Conservation (phyloP, 768 basidiomycete species). For the Trametopsis cervina region DNA sequence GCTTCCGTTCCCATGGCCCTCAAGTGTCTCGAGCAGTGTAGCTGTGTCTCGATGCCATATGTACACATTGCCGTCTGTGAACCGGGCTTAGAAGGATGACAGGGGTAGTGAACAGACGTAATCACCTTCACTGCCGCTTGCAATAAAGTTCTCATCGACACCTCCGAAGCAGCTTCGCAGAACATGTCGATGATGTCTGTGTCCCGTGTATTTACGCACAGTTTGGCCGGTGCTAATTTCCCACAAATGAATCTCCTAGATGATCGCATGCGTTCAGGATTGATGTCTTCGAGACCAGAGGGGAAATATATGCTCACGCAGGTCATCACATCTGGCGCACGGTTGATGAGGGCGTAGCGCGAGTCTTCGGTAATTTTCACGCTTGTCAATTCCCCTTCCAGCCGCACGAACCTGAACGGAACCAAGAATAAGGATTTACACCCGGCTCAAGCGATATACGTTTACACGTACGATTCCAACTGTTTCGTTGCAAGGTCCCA, state of each 20-base stretch:
- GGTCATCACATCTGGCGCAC: slow-evolving; percentile 79
- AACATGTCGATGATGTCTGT: slow-evolving; percentile 76
- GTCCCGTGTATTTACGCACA: slow-evolving; percentile 79
- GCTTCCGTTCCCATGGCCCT: slow-evolving; percentile 82
- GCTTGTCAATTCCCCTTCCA: slow-evolving; percentile 82
- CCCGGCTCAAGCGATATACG: not conserved
- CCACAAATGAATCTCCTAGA: slow-evolving; percentile 86
- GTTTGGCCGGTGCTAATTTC: slow-evolving; percentile 65
- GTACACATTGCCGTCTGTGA: slow-evolving; percentile 84
- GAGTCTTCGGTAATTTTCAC: slow-evolving; percentile 84
- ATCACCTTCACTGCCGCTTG: slow-evolving; percentile 93
- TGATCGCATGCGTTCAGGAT: slow-evolving; percentile 4
- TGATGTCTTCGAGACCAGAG: too few species aligned
- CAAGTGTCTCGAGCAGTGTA: slow-evolving; percentile 75
- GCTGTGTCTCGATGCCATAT: slow-evolving; percentile 92
- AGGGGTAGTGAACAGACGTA: slow-evolving; percentile 11
- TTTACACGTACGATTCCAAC: slow-evolving; percentile 44
- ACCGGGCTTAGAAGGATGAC: slow-evolving; percentile 9
- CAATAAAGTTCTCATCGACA: slow-evolving; percentile 77
- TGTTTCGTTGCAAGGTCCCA: slow-evolving; percentile 69
- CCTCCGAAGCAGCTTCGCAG: slow-evolving; percentile 95
- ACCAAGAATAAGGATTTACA: slow-evolving; percentile 7
- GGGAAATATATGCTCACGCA: slow-evolving; percentile 15
- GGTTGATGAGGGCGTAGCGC: slow-evolving; percentile 79
- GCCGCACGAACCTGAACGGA: slow-evolving; percentile 46